phyloP scores from a whole-genome alignment of 2,329 filamentous ascomycete species.

The Tolypocladium nubicola region DNA sequence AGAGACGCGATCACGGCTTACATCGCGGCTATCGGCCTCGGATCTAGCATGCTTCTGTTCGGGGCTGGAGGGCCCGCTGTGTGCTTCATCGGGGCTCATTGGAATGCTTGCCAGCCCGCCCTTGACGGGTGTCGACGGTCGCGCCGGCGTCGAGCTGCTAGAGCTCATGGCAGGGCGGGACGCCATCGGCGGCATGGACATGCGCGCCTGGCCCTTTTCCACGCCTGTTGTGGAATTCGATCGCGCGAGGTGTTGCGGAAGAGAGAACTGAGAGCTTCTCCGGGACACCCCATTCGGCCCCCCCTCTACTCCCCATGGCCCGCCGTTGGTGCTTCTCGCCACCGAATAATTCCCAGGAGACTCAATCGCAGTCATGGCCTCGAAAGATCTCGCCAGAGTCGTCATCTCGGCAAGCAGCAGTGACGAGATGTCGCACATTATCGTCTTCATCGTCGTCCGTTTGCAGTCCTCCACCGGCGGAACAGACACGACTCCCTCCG shows the following conservation, averaged over 20 bases:
- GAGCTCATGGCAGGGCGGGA: slow-evolving; percentile 31
- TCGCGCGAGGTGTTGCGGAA: slow-evolving; percentile 30
- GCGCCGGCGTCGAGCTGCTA: slow-evolving; percentile 32
- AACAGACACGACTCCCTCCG: slow-evolving; percentile 60
- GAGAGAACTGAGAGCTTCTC: slow-evolving; percentile 45
- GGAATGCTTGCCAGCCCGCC: slow-evolving; percentile 38
- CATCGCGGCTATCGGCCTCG: slow-evolving; percentile 35
- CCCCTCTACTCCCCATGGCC: slow-evolving; percentile 29
- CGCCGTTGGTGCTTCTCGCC: slow-evolving; percentile 28
- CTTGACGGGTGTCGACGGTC: slow-evolving; percentile 40
- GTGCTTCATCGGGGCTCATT: slow-evolving; percentile 37
- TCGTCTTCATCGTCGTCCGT: slow-evolving; percentile 69
- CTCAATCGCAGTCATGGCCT: slow-evolving; percentile 64
- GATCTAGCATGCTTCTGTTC: slow-evolving; percentile 27
- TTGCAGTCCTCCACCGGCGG: slow-evolving; percentile 59
- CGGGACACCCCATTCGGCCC: slow-evolving; percentile 26
- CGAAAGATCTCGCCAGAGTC: slow-evolving; percentile 60
- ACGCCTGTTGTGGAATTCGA: slow-evolving; percentile 43
- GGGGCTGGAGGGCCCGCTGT: slow-evolving; percentile 27
- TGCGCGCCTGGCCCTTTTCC: slow-evolving; percentile 56
- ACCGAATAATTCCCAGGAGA: slow-evolving; percentile 52
- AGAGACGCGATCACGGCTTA: slow-evolving; percentile 45
- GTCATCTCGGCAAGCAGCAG: slow-evolving; percentile 67
- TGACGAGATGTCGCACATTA: slow-evolving; percentile 71
- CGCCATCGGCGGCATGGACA: slow-evolving; percentile 70